phyloP scores from a whole-genome alignment of 208 protist genomes.

The Acanthamoeba triangularis region DNA sequence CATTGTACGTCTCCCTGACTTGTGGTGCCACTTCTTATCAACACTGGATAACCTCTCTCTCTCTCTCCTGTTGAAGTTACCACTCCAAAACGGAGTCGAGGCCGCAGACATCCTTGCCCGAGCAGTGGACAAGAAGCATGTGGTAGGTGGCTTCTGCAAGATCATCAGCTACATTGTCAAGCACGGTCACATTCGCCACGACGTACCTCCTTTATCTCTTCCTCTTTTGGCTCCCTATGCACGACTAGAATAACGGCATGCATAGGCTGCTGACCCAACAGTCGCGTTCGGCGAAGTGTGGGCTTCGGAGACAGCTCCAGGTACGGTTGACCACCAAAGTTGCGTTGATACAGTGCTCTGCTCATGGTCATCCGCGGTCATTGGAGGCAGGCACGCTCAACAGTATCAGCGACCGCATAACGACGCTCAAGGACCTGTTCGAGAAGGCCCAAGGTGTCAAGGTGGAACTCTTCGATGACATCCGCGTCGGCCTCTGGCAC shows the following conservation, averaged over 20 bases:
- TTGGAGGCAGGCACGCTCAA: neutral
- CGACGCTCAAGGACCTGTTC: conserved; percentile 8
- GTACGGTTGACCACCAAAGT: neutral
- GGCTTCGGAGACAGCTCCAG: neutral
- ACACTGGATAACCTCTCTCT: too few relatives aligned
- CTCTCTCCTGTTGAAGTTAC: neutral
- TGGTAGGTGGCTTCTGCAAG: conserved; percentile 30
- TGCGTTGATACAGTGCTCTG: neutral
- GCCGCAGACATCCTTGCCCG: neutral
- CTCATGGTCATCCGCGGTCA: neutral
- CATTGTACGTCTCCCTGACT: neutral
- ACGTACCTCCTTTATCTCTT: neutral
- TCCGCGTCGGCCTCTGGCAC: conserved; percentile 30
- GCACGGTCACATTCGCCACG: neutral
- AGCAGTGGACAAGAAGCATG: neutral
- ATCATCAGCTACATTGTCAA: conserved; percentile 41
- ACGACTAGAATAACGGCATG: neutral
- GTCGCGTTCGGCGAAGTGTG: neutral
- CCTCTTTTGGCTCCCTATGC: too few relatives aligned
- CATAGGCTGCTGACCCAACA: neutral
- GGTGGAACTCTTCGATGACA: conserved; percentile 10
- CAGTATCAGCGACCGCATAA: neutral
- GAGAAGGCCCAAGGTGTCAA: neutral
- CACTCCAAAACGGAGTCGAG: conserved; percentile 7
- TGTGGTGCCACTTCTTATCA: neutral